Evolutionary conservation across 176 grass and related monocot genomes (phyloP).

Genomic region (Triticum timopheevii): DNA sequence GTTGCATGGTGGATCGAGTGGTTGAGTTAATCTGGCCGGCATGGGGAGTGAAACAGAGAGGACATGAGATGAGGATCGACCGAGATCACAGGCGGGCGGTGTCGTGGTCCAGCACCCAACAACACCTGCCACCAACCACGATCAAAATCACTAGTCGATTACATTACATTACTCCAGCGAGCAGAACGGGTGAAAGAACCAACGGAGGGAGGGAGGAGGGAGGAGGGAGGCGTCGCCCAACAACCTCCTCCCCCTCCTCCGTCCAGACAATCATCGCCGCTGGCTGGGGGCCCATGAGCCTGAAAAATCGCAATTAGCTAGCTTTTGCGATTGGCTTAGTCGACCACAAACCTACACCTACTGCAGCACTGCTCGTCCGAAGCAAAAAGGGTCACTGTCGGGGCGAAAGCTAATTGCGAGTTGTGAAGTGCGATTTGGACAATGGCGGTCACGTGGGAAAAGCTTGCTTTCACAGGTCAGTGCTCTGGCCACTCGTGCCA

Average conservation of each 20-base stretch:
- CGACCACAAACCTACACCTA: background rate
- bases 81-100: background rate
- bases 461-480: background rate
- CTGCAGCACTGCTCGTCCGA: background rate
- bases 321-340: background rate
- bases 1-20: background rate
- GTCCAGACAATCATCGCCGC: conserved; percentile 4
- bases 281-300: background rate
- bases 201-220: no score
- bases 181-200: background rate
- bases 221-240: background rate
- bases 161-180: background rate
- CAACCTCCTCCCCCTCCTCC: background rate
- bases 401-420: background rate
- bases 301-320: no score
- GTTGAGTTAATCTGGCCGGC: background rate
- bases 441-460: background rate
- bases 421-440: background rate
- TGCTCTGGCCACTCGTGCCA: background rate
- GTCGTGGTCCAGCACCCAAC: conserved; percentile 26
- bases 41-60: background rate
- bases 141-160: background rate
- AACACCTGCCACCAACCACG: conserved; percentile 20
- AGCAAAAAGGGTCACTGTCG: background rate
- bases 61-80: background rate